Base-by-base conservation (phyloP, 176 grass and related monocot genomes). In the Aechmea fasciata region DNA sequence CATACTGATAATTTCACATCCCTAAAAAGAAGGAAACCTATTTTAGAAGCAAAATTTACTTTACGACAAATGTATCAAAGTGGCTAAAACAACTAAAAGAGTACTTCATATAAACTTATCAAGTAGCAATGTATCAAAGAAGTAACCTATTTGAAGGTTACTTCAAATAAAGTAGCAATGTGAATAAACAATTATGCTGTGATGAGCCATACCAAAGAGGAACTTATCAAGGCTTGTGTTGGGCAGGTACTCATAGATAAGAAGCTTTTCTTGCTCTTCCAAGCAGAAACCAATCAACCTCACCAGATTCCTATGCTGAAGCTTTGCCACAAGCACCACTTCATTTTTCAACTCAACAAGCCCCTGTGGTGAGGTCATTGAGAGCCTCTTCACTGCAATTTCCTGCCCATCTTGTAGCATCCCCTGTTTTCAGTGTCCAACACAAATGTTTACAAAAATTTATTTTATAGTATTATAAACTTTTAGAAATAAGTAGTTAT, bases 221-320 rank as follows among this genome's bases (percentile, higher is more conserved):
- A 87, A 75, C 2, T 75, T 83, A 29, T 87, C 55, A 61, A 87
- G 80, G 52, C 80, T 87, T 1, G 68, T 75, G 61, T 87, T 87
- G 33, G 3, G 3, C 24, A 87, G 55, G 17, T 61, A 61, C 55
- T 61, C 76, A 9, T 80, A 83, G 7, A 88, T 72, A 22, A 61
- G 55, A 61, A 61, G 55, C 55, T 61, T 61, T 19, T 61, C 55
- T 10, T 61, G 55, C n/a, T 61, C 55, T 18, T 61, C 55, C 7
- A 61, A 61, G 55, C 55, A 61, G 55, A 1, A 61, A 6, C 88
- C 81, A 0, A 91, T 47, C 20, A 91, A 41, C 4, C 76, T 69
- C 11, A 84, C 88, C 15, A 91, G 61, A 19, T 91, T 87, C 64
- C 62, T 84, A 69, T 91, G 84, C 67, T 87, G 81, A 14, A 87